These are phyloP conservation scores for Jacaranda copaia DNA, from an alignment of 257 asterid genomes.

Conservation along the genomic window DNA sequence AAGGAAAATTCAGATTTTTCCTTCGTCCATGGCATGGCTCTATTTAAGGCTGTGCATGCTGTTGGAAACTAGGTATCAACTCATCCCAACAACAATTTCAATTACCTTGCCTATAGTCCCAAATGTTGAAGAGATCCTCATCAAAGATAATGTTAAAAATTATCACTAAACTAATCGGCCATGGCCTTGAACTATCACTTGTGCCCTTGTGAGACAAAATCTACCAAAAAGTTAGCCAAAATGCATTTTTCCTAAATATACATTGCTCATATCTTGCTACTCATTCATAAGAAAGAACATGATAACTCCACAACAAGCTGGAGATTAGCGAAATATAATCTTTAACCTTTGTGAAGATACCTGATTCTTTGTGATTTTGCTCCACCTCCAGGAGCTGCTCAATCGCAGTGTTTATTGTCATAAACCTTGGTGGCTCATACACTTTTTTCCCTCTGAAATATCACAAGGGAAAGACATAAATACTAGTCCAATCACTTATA, in stretches of 20 bases:
- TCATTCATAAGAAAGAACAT: slow-evolving; percentile 5
- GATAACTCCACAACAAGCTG: background rate
- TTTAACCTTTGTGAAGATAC: slow-evolving; percentile 39
- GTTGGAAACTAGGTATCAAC: background rate
- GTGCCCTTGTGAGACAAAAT: too few species aligned
- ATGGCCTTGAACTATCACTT: too few species aligned
- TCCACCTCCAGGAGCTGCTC: slow-evolving; percentile 95
- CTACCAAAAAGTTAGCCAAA: too few species aligned
- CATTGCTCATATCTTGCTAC: background rate
- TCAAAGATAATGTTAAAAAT: too few species aligned
- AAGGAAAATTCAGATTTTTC: too few species aligned
- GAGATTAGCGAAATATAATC: background rate
- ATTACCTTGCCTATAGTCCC: too few species aligned
- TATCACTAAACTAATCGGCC: too few species aligned
- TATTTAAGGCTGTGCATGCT: too few species aligned
- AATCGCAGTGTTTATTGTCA: slow-evolving; percentile 85
- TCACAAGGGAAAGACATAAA: slow-evolving; percentile 21
- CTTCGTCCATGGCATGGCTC: too few species aligned
- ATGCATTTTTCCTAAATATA: background rate
- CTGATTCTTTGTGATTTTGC: slow-evolving; percentile 60
- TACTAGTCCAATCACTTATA: slow-evolving; percentile 1
- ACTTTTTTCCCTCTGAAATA: slow-evolving; percentile 76
- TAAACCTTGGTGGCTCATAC: slow-evolving; percentile 87
- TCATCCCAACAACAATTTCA: too few species aligned
- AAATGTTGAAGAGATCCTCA: too few species aligned